These are phyloP conservation scores for Xanthoparmelia taractica DNA, from an alignment of 495 filamentous ascomycete genomes.

Conservation along the genomic window DNA sequence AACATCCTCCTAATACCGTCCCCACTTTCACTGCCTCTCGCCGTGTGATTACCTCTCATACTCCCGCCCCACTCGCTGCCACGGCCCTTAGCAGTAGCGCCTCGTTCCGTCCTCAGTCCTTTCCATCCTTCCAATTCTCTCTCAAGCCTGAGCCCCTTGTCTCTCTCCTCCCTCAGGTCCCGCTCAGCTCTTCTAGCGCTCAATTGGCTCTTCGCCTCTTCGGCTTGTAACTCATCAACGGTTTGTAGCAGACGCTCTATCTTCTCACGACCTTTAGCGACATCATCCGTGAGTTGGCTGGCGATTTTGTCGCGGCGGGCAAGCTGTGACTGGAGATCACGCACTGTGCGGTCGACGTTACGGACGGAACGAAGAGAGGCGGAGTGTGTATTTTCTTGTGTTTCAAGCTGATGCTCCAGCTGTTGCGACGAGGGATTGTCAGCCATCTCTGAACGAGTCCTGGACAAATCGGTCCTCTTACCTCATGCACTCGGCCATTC, in stretches of 20 bases:
- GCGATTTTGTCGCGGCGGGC: slow-evolving; percentile 85
- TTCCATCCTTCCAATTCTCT: slow-evolving; percentile 86
- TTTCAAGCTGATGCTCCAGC: slow-evolving; percentile 89
- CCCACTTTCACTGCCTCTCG: slow-evolving; percentile 21
- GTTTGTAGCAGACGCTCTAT: slow-evolving; percentile 77
- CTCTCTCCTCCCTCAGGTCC: slow-evolving; percentile 81
- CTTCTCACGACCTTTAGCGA: slow-evolving; percentile 77
- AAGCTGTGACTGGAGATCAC: slow-evolving; percentile 87
- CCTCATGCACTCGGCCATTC: slow-evolving; percentile 91
- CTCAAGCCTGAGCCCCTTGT: slow-evolving; percentile 74
- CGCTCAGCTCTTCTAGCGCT: slow-evolving; percentile 75
- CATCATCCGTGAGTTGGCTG: slow-evolving; percentile 68
- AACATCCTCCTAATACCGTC: slow-evolving; percentile 26
- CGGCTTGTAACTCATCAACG: slow-evolving; percentile 88
- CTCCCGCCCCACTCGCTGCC: slow-evolving; percentile 31
- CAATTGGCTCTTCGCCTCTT: slow-evolving; percentile 72
- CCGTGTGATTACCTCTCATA: slow-evolving; percentile 18
- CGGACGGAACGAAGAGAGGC: slow-evolving; percentile 79
- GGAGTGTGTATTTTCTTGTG: slow-evolving; percentile 65
- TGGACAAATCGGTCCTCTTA: slow-evolving; percentile 39
- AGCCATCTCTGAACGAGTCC: slow-evolving; percentile 4
- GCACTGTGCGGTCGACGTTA: slow-evolving; percentile 89
- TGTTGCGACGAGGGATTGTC: slow-evolving; percentile 32
- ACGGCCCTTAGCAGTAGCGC: slow-evolving; percentile 35
- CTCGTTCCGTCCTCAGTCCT: slow-evolving; percentile 57